These are phyloP conservation scores for Cerioporus squamosus DNA, from an alignment of 1,284 basidiomycete species.

Conservation along the genomic window DNA sequence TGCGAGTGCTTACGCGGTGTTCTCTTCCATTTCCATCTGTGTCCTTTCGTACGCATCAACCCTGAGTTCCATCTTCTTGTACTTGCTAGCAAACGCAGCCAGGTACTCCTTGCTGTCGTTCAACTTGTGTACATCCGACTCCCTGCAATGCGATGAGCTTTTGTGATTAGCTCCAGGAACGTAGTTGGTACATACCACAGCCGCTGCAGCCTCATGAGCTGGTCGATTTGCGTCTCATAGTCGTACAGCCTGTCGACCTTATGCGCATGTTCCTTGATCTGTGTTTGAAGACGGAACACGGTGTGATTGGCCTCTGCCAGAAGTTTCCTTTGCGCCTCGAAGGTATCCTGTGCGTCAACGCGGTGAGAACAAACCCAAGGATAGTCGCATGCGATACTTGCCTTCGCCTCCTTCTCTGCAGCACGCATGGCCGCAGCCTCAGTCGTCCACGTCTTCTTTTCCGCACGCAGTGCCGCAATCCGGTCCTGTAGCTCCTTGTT, in stretches of 20 bases:
- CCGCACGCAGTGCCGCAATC: conserved; percentile 65
- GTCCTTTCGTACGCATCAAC: conserved; percentile 59
- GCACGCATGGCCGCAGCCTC: conserved; percentile 67
- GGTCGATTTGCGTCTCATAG: conserved; percentile 75
- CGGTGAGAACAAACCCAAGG: background rate
- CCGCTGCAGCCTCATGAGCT: conserved; percentile 68
- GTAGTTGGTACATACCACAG: conserved; percentile 56
- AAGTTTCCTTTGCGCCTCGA: conserved; percentile 68
- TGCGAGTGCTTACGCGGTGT: conserved; percentile 52
- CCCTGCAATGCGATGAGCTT: conserved; percentile 47
- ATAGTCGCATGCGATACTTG: conserved; percentile 26
- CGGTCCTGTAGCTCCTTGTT: conserved; percentile 71
- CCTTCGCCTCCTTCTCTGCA: conserved; percentile 67
- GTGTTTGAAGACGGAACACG: conserved; percentile 66
- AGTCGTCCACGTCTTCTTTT: conserved; percentile 67
- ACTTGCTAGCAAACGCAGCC: conserved; percentile 54
- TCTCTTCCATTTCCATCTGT: conserved; percentile 54
- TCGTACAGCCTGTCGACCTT: conserved; percentile 74
- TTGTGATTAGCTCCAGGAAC: background rate
- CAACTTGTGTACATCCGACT: conserved; percentile 71
- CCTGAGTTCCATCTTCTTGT: conserved; percentile 66
- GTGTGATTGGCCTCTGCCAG: conserved; percentile 62
- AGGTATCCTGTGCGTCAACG: conserved; percentile 55
- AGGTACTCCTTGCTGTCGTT: conserved; percentile 66
- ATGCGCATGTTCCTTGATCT: conserved; percentile 71